Evolutionary conservation across 257 asterid genomes (phyloP).

Genomic region (Solanum chaucha): DNA sequence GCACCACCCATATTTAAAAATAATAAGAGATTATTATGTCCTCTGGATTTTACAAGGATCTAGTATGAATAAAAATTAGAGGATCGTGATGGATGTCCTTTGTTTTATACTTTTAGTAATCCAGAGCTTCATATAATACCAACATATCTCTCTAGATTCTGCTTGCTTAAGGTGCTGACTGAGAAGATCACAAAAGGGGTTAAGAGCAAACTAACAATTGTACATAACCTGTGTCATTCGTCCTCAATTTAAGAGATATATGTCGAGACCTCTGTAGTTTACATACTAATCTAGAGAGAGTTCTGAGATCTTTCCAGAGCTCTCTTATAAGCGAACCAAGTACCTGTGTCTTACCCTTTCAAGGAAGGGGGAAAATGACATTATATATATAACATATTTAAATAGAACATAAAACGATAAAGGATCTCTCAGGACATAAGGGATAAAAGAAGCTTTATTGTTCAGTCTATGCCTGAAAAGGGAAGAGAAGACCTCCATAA

Average conservation of each 20-base stretch:
- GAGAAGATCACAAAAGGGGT: background rate
- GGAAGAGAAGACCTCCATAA: background rate
- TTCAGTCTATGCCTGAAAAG: background rate
- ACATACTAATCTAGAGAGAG: background rate
- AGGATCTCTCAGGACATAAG: background rate
- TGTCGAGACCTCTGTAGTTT: background rate
- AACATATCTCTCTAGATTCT: background rate
- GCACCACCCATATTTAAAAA: background rate
- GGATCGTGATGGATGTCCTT: background rate
- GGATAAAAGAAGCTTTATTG: background rate
- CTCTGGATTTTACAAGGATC: background rate
- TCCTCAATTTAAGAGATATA: background rate
- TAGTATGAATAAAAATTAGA: background rate
- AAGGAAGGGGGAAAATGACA: background rate
- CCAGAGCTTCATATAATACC: background rate
- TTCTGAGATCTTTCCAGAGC: background rate
- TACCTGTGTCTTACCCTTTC: background rate
- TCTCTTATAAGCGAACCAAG: background rate
- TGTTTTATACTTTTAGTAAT: background rate
- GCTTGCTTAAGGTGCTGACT: background rate
- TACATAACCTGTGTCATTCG: background rate
- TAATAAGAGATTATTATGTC: background rate
- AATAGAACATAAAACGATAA: background rate
- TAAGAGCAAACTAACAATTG: background rate
- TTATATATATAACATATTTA: background rate